phyloP scores from a whole-genome alignment of 2,329 filamentous ascomycete genomes.

The Colletotrichum plurivorum region DNA sequence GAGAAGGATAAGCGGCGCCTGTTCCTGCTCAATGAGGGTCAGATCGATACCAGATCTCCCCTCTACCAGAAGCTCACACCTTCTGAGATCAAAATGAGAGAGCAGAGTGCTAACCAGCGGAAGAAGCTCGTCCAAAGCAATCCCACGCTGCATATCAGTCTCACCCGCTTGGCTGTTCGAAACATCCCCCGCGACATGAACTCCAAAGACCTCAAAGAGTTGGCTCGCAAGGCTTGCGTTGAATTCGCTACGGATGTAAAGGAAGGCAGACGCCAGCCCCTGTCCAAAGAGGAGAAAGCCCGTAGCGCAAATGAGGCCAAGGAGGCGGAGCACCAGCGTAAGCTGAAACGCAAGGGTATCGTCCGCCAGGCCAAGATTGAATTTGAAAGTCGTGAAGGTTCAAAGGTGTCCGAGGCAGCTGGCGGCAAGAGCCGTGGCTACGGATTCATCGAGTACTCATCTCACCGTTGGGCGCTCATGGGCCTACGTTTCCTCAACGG shows the following conservation, averaged over 20 bases:
- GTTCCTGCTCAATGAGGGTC: constrained; percentile 90
- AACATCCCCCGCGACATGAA: constrained; percentile 89
- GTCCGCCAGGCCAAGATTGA: constrained; percentile 96
- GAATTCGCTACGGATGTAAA: constrained; percentile 95
- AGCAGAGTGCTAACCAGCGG: constrained; percentile 88
- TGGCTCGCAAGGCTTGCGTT: constrained; percentile 93
- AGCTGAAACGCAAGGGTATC: constrained; percentile 85
- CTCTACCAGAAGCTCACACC: constrained; percentile 83
- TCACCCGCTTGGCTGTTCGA: constrained; percentile 91
- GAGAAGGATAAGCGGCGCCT: constrained; percentile 92
- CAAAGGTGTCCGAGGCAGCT: constrained; percentile 82
- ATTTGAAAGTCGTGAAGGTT: constrained; percentile 88
- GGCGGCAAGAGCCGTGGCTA: constrained; percentile 92
- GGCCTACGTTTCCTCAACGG: constrained; percentile 95
- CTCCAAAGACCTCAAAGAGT: constrained; percentile 90
- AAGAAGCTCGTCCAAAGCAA: constrained; percentile 93
- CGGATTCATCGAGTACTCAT: constrained; percentile 97
- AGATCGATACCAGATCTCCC: constrained; percentile 81
- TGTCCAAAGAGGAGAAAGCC: constrained; percentile 90
- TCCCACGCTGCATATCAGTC: constrained; percentile 87
- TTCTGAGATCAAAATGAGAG: constrained; percentile 88
- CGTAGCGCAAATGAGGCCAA: constrained; percentile 86
- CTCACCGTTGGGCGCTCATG: constrained; percentile 95
- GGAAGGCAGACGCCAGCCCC: constrained; percentile 77
- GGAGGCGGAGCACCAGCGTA: constrained; percentile 84